Conservation (phyloP, 176 grass and related monocot species). For the Musa troglodytarum region DNA sequence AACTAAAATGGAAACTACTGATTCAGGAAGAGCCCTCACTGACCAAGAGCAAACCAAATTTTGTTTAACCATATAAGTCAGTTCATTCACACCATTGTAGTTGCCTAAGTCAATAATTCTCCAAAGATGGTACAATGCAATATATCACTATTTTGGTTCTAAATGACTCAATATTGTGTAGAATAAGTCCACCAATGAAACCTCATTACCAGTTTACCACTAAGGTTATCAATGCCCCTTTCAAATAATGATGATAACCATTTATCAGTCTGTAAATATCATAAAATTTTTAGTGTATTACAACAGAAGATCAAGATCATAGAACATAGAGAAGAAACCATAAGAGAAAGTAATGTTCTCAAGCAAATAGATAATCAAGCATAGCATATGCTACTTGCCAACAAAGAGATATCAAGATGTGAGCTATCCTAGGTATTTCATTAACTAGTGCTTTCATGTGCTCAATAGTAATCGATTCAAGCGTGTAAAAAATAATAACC, state of each 20-base stretch:
- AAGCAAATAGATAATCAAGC: constrained; percentile 68
- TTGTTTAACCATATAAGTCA: constrained; percentile 27
- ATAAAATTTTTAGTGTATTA: too few relatives aligned
- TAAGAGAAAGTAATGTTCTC: background rate
- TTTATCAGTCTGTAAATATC: constrained; percentile 67
- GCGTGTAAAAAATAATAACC: constrained; percentile 73
- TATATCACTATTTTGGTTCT: background rate
- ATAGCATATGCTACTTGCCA: constrained; percentile 75
- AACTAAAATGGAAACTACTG: constrained; percentile 40
- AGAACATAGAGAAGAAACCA: too few relatives aligned
- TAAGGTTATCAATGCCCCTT: constrained; percentile 32
- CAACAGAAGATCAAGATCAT: too few relatives aligned
- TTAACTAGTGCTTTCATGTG: constrained; percentile 67
- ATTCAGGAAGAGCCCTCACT: constrained; percentile 18
- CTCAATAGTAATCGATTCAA: constrained; percentile 64
- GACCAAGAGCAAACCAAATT: constrained; percentile 31
- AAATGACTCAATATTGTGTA: constrained; percentile 68
- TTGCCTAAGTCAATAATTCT: constrained; percentile 44
- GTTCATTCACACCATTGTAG: constrained; percentile 25
- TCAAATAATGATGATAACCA: constrained; percentile 59
- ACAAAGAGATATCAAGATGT: constrained; percentile 79
- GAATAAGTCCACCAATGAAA: constrained; percentile 59
- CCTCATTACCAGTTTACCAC: constrained; percentile 19
- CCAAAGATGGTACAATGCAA: constrained; percentile 81
- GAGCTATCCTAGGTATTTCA: constrained; percentile 78